A percentile compares a stretch with the other conserved stretches of the same genome.
These are phyloP conservation scores for Lentinula novae-zelandiae DNA, from an alignment of 1,284 basidiomycete species.

Conservation along the genomic window DNA sequence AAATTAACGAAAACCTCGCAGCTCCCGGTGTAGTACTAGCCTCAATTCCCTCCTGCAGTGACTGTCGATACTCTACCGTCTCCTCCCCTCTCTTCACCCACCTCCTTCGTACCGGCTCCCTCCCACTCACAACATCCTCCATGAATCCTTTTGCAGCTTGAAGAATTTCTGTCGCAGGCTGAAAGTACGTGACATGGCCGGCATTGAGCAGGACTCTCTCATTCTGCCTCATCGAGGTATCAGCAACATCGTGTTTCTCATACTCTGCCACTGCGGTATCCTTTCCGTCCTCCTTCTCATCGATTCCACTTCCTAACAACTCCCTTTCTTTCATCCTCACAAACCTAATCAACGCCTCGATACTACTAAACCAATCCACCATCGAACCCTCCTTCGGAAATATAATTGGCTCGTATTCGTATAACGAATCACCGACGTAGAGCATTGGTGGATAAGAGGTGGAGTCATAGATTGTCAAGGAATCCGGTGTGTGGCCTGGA, in stretches of 20 bases:
- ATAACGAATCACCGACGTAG: slow-evolving; percentile 53
- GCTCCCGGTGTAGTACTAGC: slow-evolving; percentile 15
- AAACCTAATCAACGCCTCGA: slow-evolving; percentile 38
- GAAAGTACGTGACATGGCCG: slow-evolving; percentile 42
- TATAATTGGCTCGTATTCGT: slow-evolving; percentile 50
- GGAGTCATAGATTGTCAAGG: slow-evolving; percentile 47
- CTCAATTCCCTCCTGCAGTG: background rate
- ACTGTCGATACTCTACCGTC: slow-evolving; percentile 39
- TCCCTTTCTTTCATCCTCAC: slow-evolving; percentile 26
- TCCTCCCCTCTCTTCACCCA: slow-evolving; percentile 33
- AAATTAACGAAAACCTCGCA: slow-evolving; percentile 42
- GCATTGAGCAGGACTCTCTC: slow-evolving; percentile 39
- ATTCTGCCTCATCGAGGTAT: background rate
- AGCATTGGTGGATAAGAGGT: slow-evolving; percentile 38
- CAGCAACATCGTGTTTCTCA: too few relatives aligned
- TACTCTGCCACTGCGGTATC: background rate
- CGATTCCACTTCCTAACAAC: too few relatives aligned
- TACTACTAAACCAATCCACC: slow-evolving; percentile 39
- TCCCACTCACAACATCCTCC: slow-evolving; percentile 40
- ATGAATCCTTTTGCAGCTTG: slow-evolving; percentile 38
- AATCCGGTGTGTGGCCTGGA: slow-evolving; percentile 55
- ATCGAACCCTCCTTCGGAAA: slow-evolving; percentile 51
- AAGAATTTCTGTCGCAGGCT: slow-evolving; percentile 43
- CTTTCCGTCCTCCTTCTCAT: background rate
- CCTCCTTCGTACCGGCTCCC: slow-evolving; percentile 32